These are phyloP conservation scores for Penicillium canescens DNA, from an alignment of 495 filamentous ascomycete genomes.

Conservation along the genomic window DNA sequence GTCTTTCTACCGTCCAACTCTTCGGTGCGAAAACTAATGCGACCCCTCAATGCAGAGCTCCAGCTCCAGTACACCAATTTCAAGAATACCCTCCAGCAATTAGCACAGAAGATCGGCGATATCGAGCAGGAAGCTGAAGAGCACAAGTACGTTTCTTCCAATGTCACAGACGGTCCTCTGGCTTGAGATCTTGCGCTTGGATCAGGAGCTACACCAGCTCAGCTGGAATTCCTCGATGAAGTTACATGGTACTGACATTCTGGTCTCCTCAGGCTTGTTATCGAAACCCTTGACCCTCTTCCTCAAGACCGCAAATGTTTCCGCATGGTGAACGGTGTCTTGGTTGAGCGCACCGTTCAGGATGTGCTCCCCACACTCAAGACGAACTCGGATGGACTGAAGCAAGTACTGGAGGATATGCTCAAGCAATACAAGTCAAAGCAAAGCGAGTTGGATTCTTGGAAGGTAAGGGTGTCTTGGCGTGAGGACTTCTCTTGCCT, in stretches of 20 bases:
- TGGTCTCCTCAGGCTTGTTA: constrained; percentile 69
- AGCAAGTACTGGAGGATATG: constrained; percentile 93
- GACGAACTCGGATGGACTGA: constrained; percentile 93
- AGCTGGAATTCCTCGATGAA: background rate
- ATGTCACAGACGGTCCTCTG: background rate
- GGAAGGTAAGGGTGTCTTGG: constrained; percentile 76
- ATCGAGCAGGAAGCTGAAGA: constrained; percentile 97
- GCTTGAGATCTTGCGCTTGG: background rate
- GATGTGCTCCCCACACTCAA: constrained; percentile 88
- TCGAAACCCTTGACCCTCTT: constrained; percentile 88
- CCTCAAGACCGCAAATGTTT: constrained; percentile 91
- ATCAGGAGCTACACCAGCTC: background rate
- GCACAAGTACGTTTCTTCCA: constrained; percentile 75
- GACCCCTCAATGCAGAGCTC: constrained; percentile 63
- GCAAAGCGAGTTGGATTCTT: constrained; percentile 93
- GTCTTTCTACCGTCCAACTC: constrained; percentile 9
- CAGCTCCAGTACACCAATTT: constrained; percentile 92
- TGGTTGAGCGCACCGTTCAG: constrained; percentile 89
- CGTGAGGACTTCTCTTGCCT: background rate
- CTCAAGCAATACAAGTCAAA: constrained; percentile 96
- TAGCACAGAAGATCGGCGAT: constrained; percentile 95
- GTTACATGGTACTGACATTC: constrained; percentile 14
- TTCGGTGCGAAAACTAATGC: constrained; percentile 11
- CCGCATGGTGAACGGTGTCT: constrained; percentile 95
- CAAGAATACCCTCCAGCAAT: constrained; percentile 90